These are phyloP conservation scores for Paraphaeosphaeria minitans DNA, from an alignment of 2,329 filamentous ascomycete species.

Conservation along the genomic window DNA sequence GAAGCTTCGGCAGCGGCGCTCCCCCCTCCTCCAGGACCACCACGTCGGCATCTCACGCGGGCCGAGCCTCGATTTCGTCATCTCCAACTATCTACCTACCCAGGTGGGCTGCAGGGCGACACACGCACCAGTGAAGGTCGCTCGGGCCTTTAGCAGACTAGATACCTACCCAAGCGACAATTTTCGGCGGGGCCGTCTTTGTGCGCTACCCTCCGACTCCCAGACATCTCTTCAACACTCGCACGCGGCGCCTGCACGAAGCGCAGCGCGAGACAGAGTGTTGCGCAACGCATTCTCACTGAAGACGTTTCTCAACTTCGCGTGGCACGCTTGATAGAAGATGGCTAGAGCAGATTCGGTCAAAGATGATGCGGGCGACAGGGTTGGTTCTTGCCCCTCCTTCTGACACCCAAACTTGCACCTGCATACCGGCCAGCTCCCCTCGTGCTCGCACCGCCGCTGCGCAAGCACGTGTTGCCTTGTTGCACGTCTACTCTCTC, in stretches of 20 bases:
- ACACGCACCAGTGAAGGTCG: conserved; percentile 16
- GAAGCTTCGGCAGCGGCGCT: not conserved
- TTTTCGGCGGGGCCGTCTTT: conserved; percentile 7
- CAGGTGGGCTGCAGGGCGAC: conserved; percentile 31
- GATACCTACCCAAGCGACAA: conserved; percentile 4
- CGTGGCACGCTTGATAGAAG: conserved; percentile 22
- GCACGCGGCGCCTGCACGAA: conserved; percentile 25
- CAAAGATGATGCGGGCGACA: conserved; percentile 35
- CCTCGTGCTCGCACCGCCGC: conserved; percentile 15
- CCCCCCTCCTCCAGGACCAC: not conserved
- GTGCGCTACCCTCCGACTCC: not conserved
- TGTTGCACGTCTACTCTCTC: conserved; percentile 2
- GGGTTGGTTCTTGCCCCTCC: conserved; percentile 43
- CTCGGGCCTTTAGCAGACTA: conserved; percentile 7
- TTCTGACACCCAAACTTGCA: conserved; percentile 15
- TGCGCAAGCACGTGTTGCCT: not conserved
- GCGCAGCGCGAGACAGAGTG: conserved; percentile 21
- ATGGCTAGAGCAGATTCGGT: conserved; percentile 36
- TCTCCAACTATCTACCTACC: too few relatives aligned
- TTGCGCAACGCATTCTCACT: conserved; percentile 16
- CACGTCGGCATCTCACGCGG: conserved; percentile 18
- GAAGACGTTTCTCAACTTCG: conserved; percentile 25
- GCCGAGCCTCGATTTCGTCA: conserved; percentile 42
- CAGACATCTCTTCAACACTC: not conserved
- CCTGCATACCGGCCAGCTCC: not conserved